Evolutionary conservation across 2,329 filamentous ascomycete species (phyloP).

Genomic region (Scedosporium dehoogii): DNA sequence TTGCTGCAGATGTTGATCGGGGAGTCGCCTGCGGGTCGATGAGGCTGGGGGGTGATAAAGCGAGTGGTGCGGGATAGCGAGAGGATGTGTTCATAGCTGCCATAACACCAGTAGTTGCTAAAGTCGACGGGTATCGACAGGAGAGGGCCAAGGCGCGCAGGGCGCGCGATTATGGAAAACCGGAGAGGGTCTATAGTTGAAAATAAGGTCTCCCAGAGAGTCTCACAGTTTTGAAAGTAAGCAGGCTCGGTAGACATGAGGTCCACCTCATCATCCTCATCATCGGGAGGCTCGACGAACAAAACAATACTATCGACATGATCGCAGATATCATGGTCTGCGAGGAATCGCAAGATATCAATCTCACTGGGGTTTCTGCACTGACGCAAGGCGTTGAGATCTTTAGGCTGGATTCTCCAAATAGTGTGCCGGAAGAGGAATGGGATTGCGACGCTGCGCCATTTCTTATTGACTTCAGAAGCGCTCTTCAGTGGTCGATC

Average conservation of each 20-base stretch:
- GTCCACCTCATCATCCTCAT: background rate
- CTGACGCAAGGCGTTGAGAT: slow-evolving; percentile 14
- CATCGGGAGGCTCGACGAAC: slow-evolving; percentile 18
- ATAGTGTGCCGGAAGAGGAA: slow-evolving; percentile 46
- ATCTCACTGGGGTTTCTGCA: slow-evolving; percentile 18
- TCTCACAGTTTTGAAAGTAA: slow-evolving; percentile 4
- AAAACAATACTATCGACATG: slow-evolving; percentile 32
- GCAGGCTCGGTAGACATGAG: slow-evolving; percentile 1
- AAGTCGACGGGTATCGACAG: slow-evolving; percentile 47
- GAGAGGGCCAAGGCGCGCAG: slow-evolving; percentile 50
- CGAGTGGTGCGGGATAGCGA: slow-evolving; percentile 27
- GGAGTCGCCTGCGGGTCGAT: slow-evolving; percentile 1
- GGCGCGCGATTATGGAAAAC: slow-evolving; percentile 50
- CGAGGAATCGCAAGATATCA: slow-evolving; percentile 29
- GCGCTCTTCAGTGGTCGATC: slow-evolving; percentile 41
- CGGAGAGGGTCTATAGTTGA: slow-evolving; percentile 39
- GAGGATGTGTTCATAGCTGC: slow-evolving; percentile 52
- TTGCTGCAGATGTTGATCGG: slow-evolving; percentile 17
- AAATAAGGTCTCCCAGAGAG: slow-evolving; percentile 30
- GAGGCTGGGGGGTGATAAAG: background rate
- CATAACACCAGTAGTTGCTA: slow-evolving; percentile 53
- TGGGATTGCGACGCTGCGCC: slow-evolving; percentile 41
- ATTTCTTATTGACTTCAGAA: slow-evolving; percentile 42
- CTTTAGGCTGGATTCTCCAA: slow-evolving; percentile 27
- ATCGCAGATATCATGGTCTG: slow-evolving; percentile 23